A percentile compares a stretch with the other conserved stretches of the same genome.
Conservation (phyloP, 257 asterid species). For the Coffea eugenioides region DNA sequence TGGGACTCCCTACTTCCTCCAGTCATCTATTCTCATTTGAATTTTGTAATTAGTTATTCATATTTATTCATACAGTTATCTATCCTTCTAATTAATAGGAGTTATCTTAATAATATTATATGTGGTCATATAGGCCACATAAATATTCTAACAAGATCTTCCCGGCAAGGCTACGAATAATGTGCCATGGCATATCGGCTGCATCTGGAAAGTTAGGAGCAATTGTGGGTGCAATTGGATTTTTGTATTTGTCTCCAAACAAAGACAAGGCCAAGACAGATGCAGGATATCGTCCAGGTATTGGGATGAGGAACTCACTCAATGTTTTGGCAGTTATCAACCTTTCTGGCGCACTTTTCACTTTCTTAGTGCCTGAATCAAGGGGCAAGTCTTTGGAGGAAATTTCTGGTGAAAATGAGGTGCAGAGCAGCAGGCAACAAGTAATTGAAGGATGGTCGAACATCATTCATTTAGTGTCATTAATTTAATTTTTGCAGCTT, state of each 20-base stretch:
- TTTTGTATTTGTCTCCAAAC: slow-evolving; percentile 52
- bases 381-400: slow-evolving; percentile 61
- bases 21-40: no score
- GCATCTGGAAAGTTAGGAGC: slow-evolving; percentile 65
- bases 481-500: no score
- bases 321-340: slow-evolving; percentile 46
- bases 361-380: slow-evolving; percentile 58
- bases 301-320: slow-evolving; percentile 52
- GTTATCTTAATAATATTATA: no score
- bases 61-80: no score
- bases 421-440: not conserved
- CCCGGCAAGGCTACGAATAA: slow-evolving; percentile 58
- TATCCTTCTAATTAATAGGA: no score
- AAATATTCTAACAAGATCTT: no score
- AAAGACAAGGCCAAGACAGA: slow-evolving; percentile 47
- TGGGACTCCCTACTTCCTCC: no score
- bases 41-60: no score
- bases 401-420: slow-evolving; percentile 46
- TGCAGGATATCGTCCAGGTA: slow-evolving; percentile 58
- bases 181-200: slow-evolving; percentile 67
- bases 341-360: slow-evolving; percentile 41
- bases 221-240: slow-evolving; percentile 66
- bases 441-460: no score
- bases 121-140: no score
- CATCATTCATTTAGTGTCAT: no score